Percentiles rank a stretch among this genome's conserved stretches.
These are phyloP conservation scores for Pseudozyma hubeiensis DNA, from an alignment of 1,284 basidiomycete genomes.

Conservation along the genomic window DNA sequence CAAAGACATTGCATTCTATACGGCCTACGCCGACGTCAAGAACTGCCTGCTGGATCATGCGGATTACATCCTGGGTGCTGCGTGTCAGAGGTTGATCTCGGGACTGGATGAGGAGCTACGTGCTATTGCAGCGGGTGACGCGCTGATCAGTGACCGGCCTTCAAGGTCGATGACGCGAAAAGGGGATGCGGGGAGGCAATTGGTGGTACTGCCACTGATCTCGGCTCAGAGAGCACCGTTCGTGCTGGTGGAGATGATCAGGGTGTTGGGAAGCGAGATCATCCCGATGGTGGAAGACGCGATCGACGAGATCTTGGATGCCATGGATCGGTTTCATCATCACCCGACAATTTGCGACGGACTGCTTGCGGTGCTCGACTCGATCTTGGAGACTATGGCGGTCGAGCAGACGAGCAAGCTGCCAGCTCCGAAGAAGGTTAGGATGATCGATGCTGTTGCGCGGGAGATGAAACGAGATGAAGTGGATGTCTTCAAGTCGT, in stretches of 20 bases:
- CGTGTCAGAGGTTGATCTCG: slow-evolving; percentile 57
- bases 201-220: slow-evolving; percentile 40
- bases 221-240: slow-evolving; percentile 62
- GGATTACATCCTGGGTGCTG: slow-evolving; percentile 64
- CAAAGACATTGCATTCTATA: slow-evolving; percentile 46
- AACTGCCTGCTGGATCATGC: slow-evolving; percentile 61
- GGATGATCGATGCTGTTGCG: not conserved
- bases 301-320: slow-evolving; percentile 66
- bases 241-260: slow-evolving; percentile 66
- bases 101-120: slow-evolving; percentile 47
- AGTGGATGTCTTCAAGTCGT: slow-evolving; percentile 13
- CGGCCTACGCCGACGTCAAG: slow-evolving; percentile 55
- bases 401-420: slow-evolving; percentile 23
- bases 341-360: slow-evolving; percentile 55
- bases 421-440: not conserved
- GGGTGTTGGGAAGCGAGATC: slow-evolving; percentile 60
- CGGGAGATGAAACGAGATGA: not conserved
- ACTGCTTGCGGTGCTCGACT: slow-evolving; percentile 58
- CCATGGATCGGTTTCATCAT: slow-evolving; percentile 64
- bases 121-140: not conserved
- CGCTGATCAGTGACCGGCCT: too few relatives aligned
- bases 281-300: slow-evolving; percentile 65
- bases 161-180: not conserved
- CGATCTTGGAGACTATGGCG: slow-evolving; percentile 54
- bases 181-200: not conserved